Percentiles rank a stretch among this genome's conserved stretches.
These are phyloP conservation scores for Phyllosticta ampelicida DNA, from an alignment of 2,329 filamentous ascomycete species.

Conservation along the genomic window DNA sequence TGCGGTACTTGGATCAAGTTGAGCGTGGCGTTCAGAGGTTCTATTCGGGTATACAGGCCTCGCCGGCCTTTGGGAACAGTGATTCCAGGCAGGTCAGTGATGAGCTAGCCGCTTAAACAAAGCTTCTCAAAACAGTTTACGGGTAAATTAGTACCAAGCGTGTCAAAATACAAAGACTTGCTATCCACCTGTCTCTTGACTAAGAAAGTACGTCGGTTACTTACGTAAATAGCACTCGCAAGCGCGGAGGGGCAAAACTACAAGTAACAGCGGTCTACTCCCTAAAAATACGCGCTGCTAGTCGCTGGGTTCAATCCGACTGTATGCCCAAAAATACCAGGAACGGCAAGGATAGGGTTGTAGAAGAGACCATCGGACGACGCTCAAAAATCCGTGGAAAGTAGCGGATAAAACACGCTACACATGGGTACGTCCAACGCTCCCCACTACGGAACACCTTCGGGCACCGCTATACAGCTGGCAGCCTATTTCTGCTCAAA, in stretches of 20 bases:
- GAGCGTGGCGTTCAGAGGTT: not conserved
- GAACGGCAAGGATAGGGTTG: not conserved
- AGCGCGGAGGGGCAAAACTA: not conserved
- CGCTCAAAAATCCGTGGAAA: not conserved
- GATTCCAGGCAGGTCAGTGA: not conserved
- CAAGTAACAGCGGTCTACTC: not conserved
- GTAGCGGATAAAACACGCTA: not conserved
- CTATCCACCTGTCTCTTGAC: not conserved
- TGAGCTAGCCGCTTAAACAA: not conserved
- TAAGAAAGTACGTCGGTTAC: not conserved
- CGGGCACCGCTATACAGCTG: not conserved
- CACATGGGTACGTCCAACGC: not conserved
- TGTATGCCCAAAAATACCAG: not conserved
- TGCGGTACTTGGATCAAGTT: not conserved
- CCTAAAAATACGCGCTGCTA: not conserved
- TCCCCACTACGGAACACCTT: not conserved
- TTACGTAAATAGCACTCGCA: not conserved
- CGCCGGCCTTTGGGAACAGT: not conserved
- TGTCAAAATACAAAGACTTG: not conserved
- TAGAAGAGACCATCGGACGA: not conserved
- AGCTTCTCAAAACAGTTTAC: not conserved
- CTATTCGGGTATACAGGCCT: not conserved
- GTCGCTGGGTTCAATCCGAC: not conserved
- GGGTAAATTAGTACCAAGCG: not conserved
- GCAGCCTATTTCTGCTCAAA: not conserved